Evolutionary conservation across 345 rosid genomes (phyloP), one percentile per base, ranked within the genome.

Genomic region (Salix dunnii): DNA sequence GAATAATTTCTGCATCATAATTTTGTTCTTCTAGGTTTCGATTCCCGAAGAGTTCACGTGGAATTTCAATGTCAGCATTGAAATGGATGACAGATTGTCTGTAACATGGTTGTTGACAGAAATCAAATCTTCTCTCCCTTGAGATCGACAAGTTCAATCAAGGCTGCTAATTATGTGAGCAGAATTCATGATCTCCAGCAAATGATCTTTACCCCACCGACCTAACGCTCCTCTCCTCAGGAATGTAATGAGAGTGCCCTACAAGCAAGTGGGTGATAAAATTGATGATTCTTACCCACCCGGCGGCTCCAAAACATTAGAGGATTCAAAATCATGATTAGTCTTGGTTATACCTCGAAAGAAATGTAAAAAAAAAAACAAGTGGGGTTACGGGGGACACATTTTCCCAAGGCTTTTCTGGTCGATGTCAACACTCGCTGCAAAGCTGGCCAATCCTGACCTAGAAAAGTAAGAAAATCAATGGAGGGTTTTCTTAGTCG

Each of bases 291-390:
- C 79, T 70, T 68, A 30, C 64, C 81, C 65, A 18, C 67, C 28
- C 65, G 13, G 61, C 28, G 5, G 61, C 43, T 13, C 14, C 61
- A 36, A 63, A 27, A 30, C 12, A 62, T 67, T 17, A 18, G 55
- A 68, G 36, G 36, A 73, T 55, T 74, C 65, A 60, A 71, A 72
- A 68, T 73, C 62, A 78, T 73, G 74, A 68, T 72, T 68, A 46
- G 64, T 28, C 0, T 72, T 35, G 36, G 73, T 67, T 73, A 27
- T 48, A 71, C 63, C 79, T 60, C 65, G 17, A 21, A 70, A 28
- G 20, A 31, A 73, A 28, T 1, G 30, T 43, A 46, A 48, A 55
- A 36, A 27, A n/a, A 60, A 35, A 14, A 20, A 6, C 13, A 18
- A 27, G 67, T 68, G 73, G 73, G 78, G 73, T 42, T 2, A 31